Evolutionary conservation across 495 filamentous ascomycete species (phyloP).

Genomic region (Penicillium nucicola): DNA sequence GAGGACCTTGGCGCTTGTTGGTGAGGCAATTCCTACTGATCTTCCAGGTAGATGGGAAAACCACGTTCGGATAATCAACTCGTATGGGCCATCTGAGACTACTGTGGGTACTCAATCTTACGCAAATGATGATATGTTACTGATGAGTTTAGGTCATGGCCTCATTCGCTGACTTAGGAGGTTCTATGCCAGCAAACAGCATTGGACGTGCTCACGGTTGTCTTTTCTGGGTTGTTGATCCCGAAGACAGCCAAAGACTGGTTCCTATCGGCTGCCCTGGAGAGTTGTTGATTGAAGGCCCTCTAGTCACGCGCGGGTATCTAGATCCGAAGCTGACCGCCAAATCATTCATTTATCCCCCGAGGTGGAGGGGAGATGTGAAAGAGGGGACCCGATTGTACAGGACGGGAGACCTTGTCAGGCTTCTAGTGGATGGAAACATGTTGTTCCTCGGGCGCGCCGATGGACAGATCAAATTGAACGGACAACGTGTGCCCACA

Average conservation of each 20-base stretch:
- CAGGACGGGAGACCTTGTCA: neutral
- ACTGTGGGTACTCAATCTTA: too few relatives aligned
- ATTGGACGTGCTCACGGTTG: neutral
- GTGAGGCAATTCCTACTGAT: slow-evolving; percentile 35
- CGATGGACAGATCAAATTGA: neutral
- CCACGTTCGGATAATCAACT: slow-evolving; percentile 33
- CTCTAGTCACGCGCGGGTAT: slow-evolving; percentile 41
- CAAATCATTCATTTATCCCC: slow-evolving; percentile 36
- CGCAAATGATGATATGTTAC: too few relatives aligned
- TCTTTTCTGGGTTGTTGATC: slow-evolving; percentile 36
- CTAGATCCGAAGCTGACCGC: slow-evolving; percentile 29
- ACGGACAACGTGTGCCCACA: neutral
- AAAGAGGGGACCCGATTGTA: neutral
- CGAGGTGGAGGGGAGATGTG: slow-evolving; percentile 17
- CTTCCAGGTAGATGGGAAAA: slow-evolving; percentile 29
- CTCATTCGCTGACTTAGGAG: neutral
- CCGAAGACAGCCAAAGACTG: slow-evolving; percentile 25
- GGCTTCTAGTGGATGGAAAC: neutral
- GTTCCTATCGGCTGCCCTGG: slow-evolving; percentile 40
- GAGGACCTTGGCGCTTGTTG: slow-evolving; percentile 30
- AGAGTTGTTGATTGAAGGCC: slow-evolving; percentile 45
- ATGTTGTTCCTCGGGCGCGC: neutral
- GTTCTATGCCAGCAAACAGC: neutral
- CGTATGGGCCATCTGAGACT: slow-evolving; percentile 62
- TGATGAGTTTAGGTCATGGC: neutral